Conservation (phyloP, 176 grass and related monocot genomes). For the Stipa capillata region DNA sequence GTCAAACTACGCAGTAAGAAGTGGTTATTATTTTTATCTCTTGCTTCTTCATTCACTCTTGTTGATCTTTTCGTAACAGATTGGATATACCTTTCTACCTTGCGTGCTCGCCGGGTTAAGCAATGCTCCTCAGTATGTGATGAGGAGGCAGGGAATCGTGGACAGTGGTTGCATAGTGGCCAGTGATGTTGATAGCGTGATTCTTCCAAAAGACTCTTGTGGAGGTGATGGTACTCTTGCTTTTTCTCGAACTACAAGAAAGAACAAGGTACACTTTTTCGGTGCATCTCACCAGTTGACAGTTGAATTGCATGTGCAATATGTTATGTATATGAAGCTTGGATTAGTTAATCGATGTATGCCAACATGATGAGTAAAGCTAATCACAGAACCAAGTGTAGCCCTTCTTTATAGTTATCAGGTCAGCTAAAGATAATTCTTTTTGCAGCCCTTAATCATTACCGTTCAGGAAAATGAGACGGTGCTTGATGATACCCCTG, state of each 20-base stretch:
- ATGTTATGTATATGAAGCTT: not conserved
- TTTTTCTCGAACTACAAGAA: constrained; percentile 52
- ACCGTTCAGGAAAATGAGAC: constrained; percentile 87
- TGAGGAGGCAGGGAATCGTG: constrained; percentile 13
- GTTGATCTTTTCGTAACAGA: constrained; percentile 33
- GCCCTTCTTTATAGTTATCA: not conserved
- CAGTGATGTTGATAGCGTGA: constrained; percentile 73
- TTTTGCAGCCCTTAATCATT: constrained; percentile 87
- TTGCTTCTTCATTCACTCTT: not conserved
- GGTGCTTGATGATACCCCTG: constrained; percentile 78
- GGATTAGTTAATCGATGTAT: not conserved
- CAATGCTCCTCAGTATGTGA: constrained; percentile 77
- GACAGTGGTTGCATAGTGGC: constrained; percentile 44
- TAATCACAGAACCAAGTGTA: not conserved
- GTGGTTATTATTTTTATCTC: not conserved
- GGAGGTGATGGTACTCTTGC: constrained; percentile 77
- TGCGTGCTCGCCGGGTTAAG: constrained; percentile 87
- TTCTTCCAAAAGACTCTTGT: constrained; percentile 79
- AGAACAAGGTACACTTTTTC: constrained; percentile 46
- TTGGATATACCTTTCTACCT: constrained; percentile 92
- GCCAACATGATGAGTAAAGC: not conserved
- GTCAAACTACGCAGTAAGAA: not conserved
- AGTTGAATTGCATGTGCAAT: not conserved
- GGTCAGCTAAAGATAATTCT: not conserved
- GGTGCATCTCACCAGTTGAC: not conserved